phyloP scores from a whole-genome alignment of 768 basidiomycete species.

The Russula foetens region DNA sequence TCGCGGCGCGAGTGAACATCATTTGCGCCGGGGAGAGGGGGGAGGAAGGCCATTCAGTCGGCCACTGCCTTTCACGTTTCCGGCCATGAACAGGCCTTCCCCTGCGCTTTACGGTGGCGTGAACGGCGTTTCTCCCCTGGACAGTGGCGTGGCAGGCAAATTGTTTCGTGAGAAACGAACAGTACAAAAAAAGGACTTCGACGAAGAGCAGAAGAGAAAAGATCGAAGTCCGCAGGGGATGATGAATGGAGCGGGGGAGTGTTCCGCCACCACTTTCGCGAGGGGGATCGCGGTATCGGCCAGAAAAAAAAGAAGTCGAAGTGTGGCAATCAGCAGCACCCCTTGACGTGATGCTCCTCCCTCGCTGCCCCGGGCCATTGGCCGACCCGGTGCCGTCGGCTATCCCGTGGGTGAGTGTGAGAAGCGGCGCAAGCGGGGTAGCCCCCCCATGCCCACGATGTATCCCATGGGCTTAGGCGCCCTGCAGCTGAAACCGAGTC shows the following conservation, averaged over 20 bases:
- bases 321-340: neutral
- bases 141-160: constrained; percentile 11
- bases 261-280: neutral
- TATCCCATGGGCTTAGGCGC: too few species aligned
- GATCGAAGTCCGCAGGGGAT: neutral
- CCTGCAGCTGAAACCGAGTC: neutral
- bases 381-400: neutral
- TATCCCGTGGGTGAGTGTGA: neutral
- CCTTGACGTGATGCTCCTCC: neutral
- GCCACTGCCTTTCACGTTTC: neutral
- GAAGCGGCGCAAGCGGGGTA: neutral
- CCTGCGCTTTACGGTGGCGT: constrained; percentile 1
- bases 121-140: constrained; percentile 5
- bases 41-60: too few species aligned
- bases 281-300: neutral
- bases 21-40: too few species aligned
- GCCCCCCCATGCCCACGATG: neutral
- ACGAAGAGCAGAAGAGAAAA: neutral
- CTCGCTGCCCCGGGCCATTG: neutral
- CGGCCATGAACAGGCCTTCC: neutral
- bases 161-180: constrained; percentile 11
- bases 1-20: neutral
- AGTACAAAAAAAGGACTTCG: neutral
- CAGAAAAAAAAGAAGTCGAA: neutral
- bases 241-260: neutral